Percentiles rank a stretch among this genome's conserved stretches.
These are phyloP conservation scores for Zymoseptoria ardabiliae DNA, from an alignment of 2,329 filamentous ascomycete genomes.

Conservation along the genomic window DNA sequence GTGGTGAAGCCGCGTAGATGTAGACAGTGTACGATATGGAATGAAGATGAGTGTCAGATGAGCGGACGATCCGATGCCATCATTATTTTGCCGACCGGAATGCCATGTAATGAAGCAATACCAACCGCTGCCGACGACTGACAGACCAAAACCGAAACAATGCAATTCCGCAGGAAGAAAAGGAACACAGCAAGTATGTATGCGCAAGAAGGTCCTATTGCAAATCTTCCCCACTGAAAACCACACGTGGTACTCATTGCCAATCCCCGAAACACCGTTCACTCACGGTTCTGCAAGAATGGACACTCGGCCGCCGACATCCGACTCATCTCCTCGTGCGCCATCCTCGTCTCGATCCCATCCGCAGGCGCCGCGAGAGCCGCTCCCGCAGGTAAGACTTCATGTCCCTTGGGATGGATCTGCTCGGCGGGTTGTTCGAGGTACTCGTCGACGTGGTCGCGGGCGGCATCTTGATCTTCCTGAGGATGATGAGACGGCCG, in stretches of 20 bases:
- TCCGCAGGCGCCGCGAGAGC: conserved; percentile 29
- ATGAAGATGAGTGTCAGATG: neutral
- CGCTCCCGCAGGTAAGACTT: conserved; percentile 29
- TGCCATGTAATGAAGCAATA: neutral
- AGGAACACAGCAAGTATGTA: too few species aligned
- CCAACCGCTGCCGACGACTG: neutral
- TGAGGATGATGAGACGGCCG: conserved; percentile 5
- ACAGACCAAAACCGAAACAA: neutral
- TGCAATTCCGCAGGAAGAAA: too few species aligned
- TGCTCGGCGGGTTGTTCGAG: conserved; percentile 22
- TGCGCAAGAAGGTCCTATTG: too few species aligned
- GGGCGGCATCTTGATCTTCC: conserved; percentile 19
- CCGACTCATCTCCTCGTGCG: conserved; percentile 34
- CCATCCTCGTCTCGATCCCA: conserved; percentile 28
- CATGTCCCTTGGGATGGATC: conserved; percentile 30
- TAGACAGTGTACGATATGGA: neutral
- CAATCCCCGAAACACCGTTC: neutral
- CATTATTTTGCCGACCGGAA: neutral
- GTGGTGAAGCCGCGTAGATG: neutral
- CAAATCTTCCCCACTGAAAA: neutral
- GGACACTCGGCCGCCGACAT: conserved; percentile 28
- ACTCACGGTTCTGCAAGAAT: conserved; percentile 34
- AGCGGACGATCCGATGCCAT: neutral
- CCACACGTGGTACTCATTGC: neutral
- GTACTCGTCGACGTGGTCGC: conserved; percentile 27